Percentiles rank a stretch among this genome's conserved stretches.
phyloP scores from a whole-genome alignment of 73 alveolate species.

The Paramecium bursaria region DNA sequence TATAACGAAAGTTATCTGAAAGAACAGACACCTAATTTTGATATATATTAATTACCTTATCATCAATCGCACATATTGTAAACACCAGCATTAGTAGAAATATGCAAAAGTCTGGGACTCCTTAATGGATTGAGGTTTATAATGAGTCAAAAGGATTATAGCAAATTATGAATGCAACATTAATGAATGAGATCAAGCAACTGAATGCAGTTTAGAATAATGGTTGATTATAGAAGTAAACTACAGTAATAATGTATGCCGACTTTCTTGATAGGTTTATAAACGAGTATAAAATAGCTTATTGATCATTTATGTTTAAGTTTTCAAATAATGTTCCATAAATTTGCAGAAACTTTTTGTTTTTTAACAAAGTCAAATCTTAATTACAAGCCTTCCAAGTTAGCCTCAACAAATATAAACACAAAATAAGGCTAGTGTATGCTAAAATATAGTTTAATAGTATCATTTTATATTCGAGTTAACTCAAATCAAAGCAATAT shows the following conservation, averaged over 20 bases:
- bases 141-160: constrained; percentile 23
- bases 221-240: not conserved
- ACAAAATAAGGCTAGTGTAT: not conserved
- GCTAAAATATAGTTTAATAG: not conserved
- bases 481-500: not conserved
- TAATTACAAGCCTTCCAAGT: not conserved
- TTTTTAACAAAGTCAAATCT: not conserved
- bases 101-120: constrained; percentile 22
- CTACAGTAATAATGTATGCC: not conserved
- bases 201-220: not conserved
- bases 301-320: not conserved
- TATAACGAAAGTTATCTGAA: no score
- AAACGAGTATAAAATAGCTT: not conserved
- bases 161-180: not conserved
- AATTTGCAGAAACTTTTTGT: not conserved
- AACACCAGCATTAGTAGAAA: no score
- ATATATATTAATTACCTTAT: no score
- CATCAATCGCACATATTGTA: no score
- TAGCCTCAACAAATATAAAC: not conserved
- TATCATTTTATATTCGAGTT: not conserved
- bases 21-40: no score
- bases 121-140: not conserved
- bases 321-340: not conserved
- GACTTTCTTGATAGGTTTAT: not conserved
- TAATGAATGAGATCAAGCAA: not conserved